A percentile compares a stretch with the other conserved stretches of the same genome.
phyloP scores from a whole-genome alignment of 1,284 basidiomycete species.

The Exobasidium rhododendri region DNA sequence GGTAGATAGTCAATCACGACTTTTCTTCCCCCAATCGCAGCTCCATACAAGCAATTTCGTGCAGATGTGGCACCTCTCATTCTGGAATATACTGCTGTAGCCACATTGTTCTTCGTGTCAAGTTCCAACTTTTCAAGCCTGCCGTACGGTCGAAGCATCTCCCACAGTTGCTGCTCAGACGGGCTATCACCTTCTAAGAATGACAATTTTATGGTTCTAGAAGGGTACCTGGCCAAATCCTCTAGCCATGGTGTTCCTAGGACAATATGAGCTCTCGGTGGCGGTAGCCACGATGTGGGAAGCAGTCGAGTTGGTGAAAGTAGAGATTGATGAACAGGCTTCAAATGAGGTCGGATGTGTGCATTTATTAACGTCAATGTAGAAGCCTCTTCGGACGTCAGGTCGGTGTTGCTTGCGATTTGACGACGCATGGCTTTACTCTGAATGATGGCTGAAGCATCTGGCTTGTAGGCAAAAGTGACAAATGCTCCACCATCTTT shows the following conservation, averaged over 20 bases:
- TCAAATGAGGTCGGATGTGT: slow-evolving; percentile 29
- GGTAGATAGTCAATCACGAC: slow-evolving; percentile 69
- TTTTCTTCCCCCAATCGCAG: slow-evolving; percentile 62
- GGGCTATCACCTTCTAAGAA: slow-evolving; percentile 37
- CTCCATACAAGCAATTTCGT: slow-evolving; percentile 78
- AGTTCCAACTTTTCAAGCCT: slow-evolving; percentile 67
- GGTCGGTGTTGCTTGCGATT: background rate
- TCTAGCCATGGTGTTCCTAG: slow-evolving; percentile 44
- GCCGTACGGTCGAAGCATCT: slow-evolving; percentile 70
- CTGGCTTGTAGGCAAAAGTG: slow-evolving; percentile 16
- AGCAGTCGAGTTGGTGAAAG: slow-evolving; percentile 29
- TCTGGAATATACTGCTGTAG: slow-evolving; percentile 33
- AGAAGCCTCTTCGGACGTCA: slow-evolving; percentile 19
- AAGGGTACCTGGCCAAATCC: slow-evolving; percentile 45
- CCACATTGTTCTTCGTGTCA: slow-evolving; percentile 31
- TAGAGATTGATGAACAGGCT: slow-evolving; percentile 16
- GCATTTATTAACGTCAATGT: slow-evolving; percentile 37
- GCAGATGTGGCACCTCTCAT: slow-evolving; percentile 74
- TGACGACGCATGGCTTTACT: background rate
- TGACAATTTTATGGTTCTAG: slow-evolving; percentile 32
- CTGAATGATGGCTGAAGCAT: slow-evolving; percentile 21
- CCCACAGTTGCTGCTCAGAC: slow-evolving; percentile 42
- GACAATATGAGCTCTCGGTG: slow-evolving; percentile 41
- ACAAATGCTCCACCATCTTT: slow-evolving; percentile 45
- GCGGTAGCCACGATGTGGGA: slow-evolving; percentile 25